A percentile compares a stretch with the other conserved stretches of the same genome.
phyloP scores from a whole-genome alignment of 345 rosid genomes.

The Bruguiera sexangula region DNA sequence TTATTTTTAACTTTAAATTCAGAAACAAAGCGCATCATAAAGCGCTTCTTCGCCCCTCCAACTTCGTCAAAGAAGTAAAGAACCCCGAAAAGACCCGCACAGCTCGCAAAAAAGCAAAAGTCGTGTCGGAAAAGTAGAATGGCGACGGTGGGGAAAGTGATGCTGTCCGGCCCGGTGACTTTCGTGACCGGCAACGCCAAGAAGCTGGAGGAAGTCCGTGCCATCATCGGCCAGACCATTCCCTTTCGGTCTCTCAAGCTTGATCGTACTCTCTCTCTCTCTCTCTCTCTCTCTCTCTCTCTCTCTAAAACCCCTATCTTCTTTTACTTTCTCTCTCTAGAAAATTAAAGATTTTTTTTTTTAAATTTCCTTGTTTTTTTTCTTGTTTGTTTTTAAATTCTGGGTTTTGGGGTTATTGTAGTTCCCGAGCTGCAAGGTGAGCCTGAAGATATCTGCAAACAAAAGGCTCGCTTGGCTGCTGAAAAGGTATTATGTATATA shows the following conservation, averaged over 20 bases:
- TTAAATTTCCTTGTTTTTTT: neutral
- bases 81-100: no score
- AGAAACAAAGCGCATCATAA: no score
- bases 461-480: slow-evolving; percentile 95
- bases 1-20: no score
- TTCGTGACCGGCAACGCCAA: slow-evolving; percentile 93
- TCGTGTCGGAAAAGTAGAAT: neutral
- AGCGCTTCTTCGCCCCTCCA: no score
- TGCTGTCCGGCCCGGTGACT: slow-evolving; percentile 71
- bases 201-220: slow-evolving; percentile 92
- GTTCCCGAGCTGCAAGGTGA: slow-evolving; percentile 97
- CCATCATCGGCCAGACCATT: slow-evolving; percentile 71
- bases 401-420: slow-evolving; percentile 8
- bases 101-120: no score
- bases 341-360: neutral
- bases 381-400: neutral
- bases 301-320: neutral
- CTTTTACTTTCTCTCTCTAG: neutral
- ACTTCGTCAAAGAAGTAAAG: no score
- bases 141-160: slow-evolving; percentile 37
- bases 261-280: slow-evolving; percentile 43
- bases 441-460: slow-evolving; percentile 80
- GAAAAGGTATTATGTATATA: slow-evolving; percentile 44
- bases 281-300: neutral
- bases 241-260: slow-evolving; percentile 87